These are phyloP conservation scores for Ambispora gerdemannii DNA, from an alignment of 192 early-diverging fungal species.

Conservation along the genomic window DNA sequence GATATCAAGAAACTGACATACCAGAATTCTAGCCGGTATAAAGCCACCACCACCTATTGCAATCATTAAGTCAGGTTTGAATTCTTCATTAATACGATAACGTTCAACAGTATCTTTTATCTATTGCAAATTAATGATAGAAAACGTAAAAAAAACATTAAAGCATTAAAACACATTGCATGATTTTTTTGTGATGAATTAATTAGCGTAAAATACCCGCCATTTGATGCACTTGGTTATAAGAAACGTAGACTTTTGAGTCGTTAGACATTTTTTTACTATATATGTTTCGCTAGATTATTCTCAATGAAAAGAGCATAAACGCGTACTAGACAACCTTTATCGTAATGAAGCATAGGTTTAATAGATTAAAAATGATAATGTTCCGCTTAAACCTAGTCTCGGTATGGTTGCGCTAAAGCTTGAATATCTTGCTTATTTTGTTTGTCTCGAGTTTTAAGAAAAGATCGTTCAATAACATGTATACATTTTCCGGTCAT, in stretches of 20 bases:
- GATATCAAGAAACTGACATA: slow-evolving; percentile 5
- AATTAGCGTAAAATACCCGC: neutral
- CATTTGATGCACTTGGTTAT: slow-evolving; percentile 46
- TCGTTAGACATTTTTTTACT: slow-evolving; percentile 23
- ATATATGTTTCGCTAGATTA: too few species aligned
- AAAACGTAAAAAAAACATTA: neutral
- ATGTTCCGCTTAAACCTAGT: too few species aligned
- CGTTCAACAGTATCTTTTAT: slow-evolving; percentile 55
- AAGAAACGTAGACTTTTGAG: slow-evolving; percentile 58
- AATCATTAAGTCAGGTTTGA: slow-evolving; percentile 57
- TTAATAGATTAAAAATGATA: too few species aligned
- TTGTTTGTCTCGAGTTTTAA: too few species aligned
- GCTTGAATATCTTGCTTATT: too few species aligned
- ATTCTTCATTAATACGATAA: slow-evolving; percentile 58
- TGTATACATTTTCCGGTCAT: too few species aligned
- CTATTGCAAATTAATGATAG: neutral
- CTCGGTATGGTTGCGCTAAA: too few species aligned
- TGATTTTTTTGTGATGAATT: neutral
- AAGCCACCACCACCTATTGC: slow-evolving; percentile 79
- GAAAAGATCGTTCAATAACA: too few species aligned
- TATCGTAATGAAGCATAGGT: too few species aligned
- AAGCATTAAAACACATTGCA: neutral
- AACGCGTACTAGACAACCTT: too few species aligned
- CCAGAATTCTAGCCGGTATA: slow-evolving; percentile 68
- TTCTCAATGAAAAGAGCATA: too few species aligned